phyloP scores from a whole-genome alignment of 208 protist species.

The Trypanosoma congolense region DNA sequence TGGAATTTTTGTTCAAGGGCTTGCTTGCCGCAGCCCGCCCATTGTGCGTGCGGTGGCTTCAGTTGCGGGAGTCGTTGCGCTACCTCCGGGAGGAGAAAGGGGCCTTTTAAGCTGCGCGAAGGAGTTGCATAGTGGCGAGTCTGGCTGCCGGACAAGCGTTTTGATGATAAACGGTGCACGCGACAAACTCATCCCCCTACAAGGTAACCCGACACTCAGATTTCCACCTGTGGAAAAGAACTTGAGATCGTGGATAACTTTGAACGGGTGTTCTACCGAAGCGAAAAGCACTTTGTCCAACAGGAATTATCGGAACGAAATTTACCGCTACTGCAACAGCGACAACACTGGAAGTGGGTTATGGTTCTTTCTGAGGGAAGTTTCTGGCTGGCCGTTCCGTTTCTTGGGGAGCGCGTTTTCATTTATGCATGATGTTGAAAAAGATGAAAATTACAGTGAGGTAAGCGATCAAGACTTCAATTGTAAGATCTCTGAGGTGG shows the following conservation, averaged over 20 bases:
- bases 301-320: conserved; percentile 32
- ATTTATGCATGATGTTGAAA: background rate
- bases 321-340: conserved; percentile 47
- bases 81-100: conserved; percentile 49
- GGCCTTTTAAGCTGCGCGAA: conserved; percentile 39
- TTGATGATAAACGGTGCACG: conserved; percentile 68
- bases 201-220: conserved; percentile 39
- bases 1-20: conserved; percentile 66
- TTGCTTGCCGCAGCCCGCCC: conserved; percentile 41
- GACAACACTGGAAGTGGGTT: too few relatives aligned
- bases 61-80: conserved; percentile 53
- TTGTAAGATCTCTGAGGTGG: conserved; percentile 24
- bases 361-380: background rate
- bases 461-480: background rate
- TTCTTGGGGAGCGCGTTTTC: background rate
- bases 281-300: conserved; percentile 37
- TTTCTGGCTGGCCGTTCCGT: background rate
- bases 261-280: conserved; percentile 34
- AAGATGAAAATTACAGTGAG: background rate
- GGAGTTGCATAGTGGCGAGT: conserved; percentile 15
- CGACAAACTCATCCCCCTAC: conserved; percentile 62
- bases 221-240: conserved; percentile 46
- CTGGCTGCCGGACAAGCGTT: conserved; percentile 21
- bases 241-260: conserved; percentile 33
- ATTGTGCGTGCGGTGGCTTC: conserved; percentile 45